A percentile compares a stretch with the other conserved stretches of the same genome.
These are phyloP conservation scores for Stagonosporopsis vannaccii DNA, from an alignment of 2,329 filamentous ascomycete genomes.

Conservation along the genomic window DNA sequence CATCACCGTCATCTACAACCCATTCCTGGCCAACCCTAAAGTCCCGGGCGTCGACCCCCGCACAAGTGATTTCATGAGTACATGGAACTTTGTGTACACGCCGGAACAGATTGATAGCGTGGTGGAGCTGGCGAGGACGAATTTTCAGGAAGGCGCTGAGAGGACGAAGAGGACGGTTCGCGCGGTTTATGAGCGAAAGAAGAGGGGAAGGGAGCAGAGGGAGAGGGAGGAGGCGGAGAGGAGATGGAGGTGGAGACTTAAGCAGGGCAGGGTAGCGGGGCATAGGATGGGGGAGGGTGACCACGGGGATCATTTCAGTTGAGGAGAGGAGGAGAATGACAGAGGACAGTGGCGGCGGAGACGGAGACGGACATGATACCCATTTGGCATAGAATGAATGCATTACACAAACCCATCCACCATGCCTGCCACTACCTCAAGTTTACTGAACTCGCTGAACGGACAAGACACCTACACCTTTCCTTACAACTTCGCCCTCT, in stretches of 20 bases:
- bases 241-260: slow-evolving; percentile 48
- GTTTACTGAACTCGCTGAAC: background rate
- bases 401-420: background rate
- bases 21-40: slow-evolving; percentile 82
- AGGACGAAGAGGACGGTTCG: slow-evolving; percentile 79
- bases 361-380: slow-evolving; percentile 11
- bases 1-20: slow-evolving; percentile 88
- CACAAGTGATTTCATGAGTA: slow-evolving; percentile 84
- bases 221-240: slow-evolving; percentile 53
- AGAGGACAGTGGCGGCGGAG: background rate
- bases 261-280: slow-evolving; percentile 59
- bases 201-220: slow-evolving; percentile 66
- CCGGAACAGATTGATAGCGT: slow-evolving; percentile 88
- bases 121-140: slow-evolving; percentile 80
- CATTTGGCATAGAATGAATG: slow-evolving; percentile 19
- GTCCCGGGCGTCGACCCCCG: slow-evolving; percentile 84
- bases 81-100: slow-evolving; percentile 98
- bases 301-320: slow-evolving; percentile 70
- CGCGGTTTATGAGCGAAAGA: slow-evolving; percentile 94
- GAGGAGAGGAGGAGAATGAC: slow-evolving; percentile 28
- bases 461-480: background rate
- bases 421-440: background rate
- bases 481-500: slow-evolving; percentile 14
- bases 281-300: slow-evolving; percentile 64
- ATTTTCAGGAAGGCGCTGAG: slow-evolving; percentile 83